Percentiles rank a stretch among this genome's conserved stretches.
Conservation (phyloP, 306 rosid genomes). For the Malus asiatica region DNA sequence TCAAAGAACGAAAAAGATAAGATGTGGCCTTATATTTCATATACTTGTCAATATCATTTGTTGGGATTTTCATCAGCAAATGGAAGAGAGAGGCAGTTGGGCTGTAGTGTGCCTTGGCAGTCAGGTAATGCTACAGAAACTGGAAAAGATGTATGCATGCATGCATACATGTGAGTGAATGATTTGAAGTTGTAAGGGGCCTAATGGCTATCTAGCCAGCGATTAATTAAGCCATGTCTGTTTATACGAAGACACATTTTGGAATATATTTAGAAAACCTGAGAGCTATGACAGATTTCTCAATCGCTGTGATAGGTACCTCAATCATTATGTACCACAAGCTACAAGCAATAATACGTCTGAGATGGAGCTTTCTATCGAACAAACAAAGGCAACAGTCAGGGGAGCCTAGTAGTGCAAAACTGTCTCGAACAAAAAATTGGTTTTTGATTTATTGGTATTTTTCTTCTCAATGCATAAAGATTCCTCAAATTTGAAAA, state of each 20-base stretch:
- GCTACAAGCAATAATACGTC: not conserved
- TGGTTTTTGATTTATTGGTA: no score
- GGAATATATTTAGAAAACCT: not conserved
- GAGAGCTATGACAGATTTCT: not conserved
- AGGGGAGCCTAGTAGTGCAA: not conserved
- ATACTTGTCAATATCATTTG: not conserved
- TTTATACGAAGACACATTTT: not conserved
- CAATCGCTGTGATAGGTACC: not conserved
- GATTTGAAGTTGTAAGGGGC: not conserved
- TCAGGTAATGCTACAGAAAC: not conserved
- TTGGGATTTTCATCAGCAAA: not conserved
- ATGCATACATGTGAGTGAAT: not conserved
- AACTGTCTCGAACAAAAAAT: not conserved
- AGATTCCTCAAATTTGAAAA: no score
- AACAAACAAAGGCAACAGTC: not conserved
- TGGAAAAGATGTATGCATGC: not conserved
- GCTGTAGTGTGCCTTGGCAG: conserved; percentile 8
- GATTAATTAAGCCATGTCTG: not conserved
- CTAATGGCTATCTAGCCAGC: not conserved
- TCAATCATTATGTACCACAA: not conserved
- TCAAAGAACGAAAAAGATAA: not conserved
- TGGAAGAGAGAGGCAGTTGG: not conserved
- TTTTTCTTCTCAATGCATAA: no score
- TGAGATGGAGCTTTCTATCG: not conserved
- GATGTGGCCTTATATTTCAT: conserved; percentile 6